These are phyloP conservation scores for Neurospora sp. DNA, from an alignment of 495 filamentous ascomycete genomes.

Conservation along the genomic window DNA sequence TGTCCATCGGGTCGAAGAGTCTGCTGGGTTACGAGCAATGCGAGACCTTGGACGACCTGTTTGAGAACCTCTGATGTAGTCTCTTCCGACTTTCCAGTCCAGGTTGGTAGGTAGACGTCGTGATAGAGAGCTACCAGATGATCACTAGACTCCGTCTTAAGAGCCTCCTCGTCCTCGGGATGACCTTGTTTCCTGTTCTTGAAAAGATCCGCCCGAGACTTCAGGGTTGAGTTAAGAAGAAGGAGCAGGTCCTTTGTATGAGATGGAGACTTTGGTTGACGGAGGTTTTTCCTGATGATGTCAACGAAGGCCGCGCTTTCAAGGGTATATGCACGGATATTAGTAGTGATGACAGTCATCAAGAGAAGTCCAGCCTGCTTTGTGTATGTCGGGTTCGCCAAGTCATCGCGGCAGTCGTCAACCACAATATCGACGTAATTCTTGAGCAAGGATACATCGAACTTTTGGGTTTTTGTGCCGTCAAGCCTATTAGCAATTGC, in stretches of 20 bases:
- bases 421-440: conserved; percentile 29
- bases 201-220: conserved; percentile 24
- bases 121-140: conserved; percentile 22
- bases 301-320: conserved; percentile 26
- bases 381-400: conserved; percentile 34
- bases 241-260: conserved; percentile 34
- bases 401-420: conserved; percentile 33
- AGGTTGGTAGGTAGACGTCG: conserved; percentile 30
- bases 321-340: conserved; percentile 20
- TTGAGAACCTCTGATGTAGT: conserved; percentile 24
- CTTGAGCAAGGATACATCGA: conserved; percentile 23
- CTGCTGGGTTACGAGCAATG: conserved; percentile 26
- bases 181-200: conserved; percentile 13
- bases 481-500: conserved; percentile 31
- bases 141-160: conserved; percentile 8
- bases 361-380: conserved; percentile 36
- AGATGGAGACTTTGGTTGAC: conserved; percentile 27
- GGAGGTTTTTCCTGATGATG: conserved; percentile 28
- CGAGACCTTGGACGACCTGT: conserved; percentile 30
- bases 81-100: conserved; percentile 20
- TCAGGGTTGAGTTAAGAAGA: conserved; percentile 31
- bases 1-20: conserved; percentile 8
- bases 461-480: conserved; percentile 21
- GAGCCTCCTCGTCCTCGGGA: conserved; percentile 14
- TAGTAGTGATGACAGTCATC: conserved; percentile 31